These are phyloP conservation scores for Rubroshorea leprosula DNA, from an alignment of 345 rosid genomes.

Conservation along the genomic window DNA sequence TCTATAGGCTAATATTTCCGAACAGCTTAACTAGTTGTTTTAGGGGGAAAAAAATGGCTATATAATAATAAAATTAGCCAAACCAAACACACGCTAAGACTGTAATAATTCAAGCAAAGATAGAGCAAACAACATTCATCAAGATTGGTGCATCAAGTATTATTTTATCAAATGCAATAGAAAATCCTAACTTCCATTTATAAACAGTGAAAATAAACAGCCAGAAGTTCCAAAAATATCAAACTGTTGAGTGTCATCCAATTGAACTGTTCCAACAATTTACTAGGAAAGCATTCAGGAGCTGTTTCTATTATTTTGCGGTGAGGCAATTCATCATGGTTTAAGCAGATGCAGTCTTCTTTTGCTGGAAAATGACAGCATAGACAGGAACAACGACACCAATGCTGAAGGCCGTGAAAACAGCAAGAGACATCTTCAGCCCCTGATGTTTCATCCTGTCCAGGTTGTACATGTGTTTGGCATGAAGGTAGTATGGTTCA, in stretches of 20 bases:
- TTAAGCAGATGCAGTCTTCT: conserved; percentile 70
- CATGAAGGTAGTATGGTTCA: conserved; percentile 76
- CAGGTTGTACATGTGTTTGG: conserved; percentile 98
- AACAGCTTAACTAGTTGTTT: no score
- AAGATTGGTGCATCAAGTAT: background rate
- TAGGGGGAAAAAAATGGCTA: no score
- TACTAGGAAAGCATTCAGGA: conserved; percentile 6
- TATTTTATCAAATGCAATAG: conserved; percentile 11
- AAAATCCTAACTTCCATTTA: conserved; percentile 3
- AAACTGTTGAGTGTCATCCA: background rate
- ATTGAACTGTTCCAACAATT: conserved; percentile 9
- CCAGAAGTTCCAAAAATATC: background rate
- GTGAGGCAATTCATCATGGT: conserved; percentile 1
- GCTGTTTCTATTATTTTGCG: conserved; percentile 24
- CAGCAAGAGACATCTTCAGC: conserved; percentile 79
- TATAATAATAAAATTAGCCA: no score
- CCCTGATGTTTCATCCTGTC: conserved; percentile 79
- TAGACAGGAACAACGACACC: conserved; percentile 80
- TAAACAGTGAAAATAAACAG: conserved; percentile 6
- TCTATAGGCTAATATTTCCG: no score
- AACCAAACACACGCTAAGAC: no score
- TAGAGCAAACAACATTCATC: background rate
- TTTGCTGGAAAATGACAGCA: conserved; percentile 96
- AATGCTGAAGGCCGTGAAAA: conserved; percentile 81
- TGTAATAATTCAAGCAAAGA: background rate